Base-by-base conservation (phyloP, 2,329 filamentous ascomycete species). In the Penicillium brasilianum region DNA sequence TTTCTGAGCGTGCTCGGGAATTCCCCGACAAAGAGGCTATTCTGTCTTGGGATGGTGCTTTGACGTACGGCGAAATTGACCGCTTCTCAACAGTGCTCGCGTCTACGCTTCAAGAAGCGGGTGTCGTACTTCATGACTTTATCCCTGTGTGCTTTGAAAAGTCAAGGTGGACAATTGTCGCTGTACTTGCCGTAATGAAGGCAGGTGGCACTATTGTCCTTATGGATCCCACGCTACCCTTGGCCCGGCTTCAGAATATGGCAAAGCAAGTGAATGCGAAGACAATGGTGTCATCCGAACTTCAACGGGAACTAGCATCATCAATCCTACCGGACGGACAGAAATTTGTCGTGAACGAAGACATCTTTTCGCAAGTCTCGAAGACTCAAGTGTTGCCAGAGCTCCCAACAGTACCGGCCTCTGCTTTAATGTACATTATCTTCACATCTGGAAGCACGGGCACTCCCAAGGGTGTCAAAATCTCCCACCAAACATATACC, bases 401-500 rank as follows among this genome's bases (percentile, higher is more conserved):
- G 13, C 48, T 58, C 8, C 60, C 68, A 2, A 22, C 58, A 6
- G 74, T 77, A 4, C 70, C 75, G 4, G 50, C 73, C n/a, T 69
- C 68, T 25, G 61, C 72, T 7, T 66, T 87, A 2, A 74, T 88
- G 3, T 90, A 88, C 69, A 80, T 88, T 2, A 82, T 90, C 14
- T 87, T 90, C 66, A 84, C 83, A 1, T 83, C 83, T 10, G 84
- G 84, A 0, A 84, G 84, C 9, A 84, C 84, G 0, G 82, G 82
- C 25, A 75, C 72, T 0, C 75, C 75, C 1, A 85, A 86, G 57
- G 88, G 87, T 2, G 83, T 89, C 18, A 84, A 87, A 37, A 86
- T 89, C 55, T 85, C 83, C 1, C 88, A 90, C 62, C 74, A 77
- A 0, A 83, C 87, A 0, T 81, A 89, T 4, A 84, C 85, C 0